Evolutionary conservation across 1,284 basidiomycete genomes (phyloP).

Genomic region (Coniferiporia weirii): DNA sequence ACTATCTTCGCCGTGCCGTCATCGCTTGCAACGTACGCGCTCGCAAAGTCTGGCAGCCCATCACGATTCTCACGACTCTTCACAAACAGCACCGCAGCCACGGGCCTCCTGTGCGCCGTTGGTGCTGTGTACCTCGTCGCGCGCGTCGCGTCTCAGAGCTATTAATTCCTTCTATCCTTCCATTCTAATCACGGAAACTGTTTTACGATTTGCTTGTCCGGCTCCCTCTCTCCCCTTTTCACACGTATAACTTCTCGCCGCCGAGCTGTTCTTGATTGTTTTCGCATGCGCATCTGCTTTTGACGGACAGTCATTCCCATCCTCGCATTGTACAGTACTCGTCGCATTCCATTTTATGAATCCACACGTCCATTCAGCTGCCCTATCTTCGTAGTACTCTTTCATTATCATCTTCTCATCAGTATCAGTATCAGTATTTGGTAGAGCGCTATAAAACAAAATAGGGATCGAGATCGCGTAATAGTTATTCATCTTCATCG

Average conservation of each 20-base stretch:
- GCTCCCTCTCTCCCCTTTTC: not conserved
- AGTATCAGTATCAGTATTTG: not conserved
- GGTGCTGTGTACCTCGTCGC: conserved; percentile 9
- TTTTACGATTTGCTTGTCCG: not conserved
- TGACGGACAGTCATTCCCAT: not conserved
- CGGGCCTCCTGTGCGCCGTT: conserved; percentile 12
- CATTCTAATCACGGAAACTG: not conserved
- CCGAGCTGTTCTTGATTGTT: not conserved
- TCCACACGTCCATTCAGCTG: not conserved
- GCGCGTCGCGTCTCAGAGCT: conserved; percentile 3
- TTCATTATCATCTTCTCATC: not conserved
- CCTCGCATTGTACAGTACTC: not conserved
- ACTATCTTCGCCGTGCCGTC: conserved; percentile 2
- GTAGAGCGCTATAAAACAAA: not conserved
- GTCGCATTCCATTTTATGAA: not conserved
- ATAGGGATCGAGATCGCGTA: not conserved
- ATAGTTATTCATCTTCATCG: not conserved
- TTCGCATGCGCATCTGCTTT: not conserved
- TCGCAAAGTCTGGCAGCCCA: not conserved
- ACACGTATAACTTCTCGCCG: not conserved
- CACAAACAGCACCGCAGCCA: not conserved
- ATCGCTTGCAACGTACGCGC: conserved; percentile 10
- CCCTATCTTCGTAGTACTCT: not conserved
- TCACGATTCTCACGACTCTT: not conserved
- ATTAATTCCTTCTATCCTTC: not conserved